phyloP scores from a whole-genome alignment of 1,139 yeast species.

The Geotrichum carabidarum region DNA sequence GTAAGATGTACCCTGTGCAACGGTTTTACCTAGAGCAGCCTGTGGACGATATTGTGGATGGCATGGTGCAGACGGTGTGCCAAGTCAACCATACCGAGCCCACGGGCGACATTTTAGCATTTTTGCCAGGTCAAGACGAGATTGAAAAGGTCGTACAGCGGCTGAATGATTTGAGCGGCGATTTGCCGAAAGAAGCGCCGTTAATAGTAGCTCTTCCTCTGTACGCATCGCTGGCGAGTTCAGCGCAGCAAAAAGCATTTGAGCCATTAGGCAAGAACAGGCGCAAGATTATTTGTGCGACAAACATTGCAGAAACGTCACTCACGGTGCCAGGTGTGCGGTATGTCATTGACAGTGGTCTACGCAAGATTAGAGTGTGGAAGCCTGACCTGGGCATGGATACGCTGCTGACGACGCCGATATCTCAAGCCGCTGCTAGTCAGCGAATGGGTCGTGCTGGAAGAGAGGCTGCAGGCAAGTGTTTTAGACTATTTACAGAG shows the following conservation, averaged over 20 bases:
- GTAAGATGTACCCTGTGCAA: conserved; percentile 81
- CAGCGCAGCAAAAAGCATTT: conserved; percentile 74
- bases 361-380: conserved; percentile 91
- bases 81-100: conserved; percentile 75
- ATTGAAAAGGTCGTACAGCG: conserved; percentile 77
- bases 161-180: conserved; percentile 56
- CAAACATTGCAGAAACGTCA: conserved; percentile 96
- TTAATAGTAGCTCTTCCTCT: conserved; percentile 71
- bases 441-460: conserved; percentile 99
- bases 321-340: conserved; percentile 94
- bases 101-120: conserved; percentile 81
- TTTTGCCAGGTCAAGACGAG: conserved; percentile 95
- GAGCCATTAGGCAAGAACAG: conserved; percentile 52
- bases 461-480: conserved; percentile 89
- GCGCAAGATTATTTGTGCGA: conserved; percentile 82
- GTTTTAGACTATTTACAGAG: conserved; percentile 78
- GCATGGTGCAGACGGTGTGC: conserved; percentile 64
- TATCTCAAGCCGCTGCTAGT: conserved; percentile 89
- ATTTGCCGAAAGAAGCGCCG: conserved; percentile 72
- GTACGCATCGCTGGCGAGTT: conserved; percentile 88
- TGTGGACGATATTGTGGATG: conserved; percentile 78
- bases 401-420: conserved; percentile 82
- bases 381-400: conserved; percentile 87
- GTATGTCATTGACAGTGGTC: conserved; percentile 87
- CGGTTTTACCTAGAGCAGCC: conserved; percentile 56